Evolutionary conservation across 768 basidiomycete species (phyloP).

Genomic region (Sporobolomyces phaffii): DNA sequence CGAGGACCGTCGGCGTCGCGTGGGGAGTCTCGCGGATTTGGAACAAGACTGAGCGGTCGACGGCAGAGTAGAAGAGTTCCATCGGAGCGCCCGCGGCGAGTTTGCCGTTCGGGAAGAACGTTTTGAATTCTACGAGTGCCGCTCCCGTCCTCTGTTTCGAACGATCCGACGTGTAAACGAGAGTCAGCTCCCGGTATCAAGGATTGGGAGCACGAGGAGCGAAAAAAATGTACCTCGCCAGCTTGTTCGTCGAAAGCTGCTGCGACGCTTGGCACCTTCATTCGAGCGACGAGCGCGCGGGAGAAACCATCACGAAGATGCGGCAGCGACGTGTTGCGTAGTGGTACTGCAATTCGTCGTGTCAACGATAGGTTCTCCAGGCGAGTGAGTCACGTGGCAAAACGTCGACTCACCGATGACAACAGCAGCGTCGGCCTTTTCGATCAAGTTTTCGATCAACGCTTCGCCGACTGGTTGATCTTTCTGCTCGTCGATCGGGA

Average conservation of each 20-base stretch:
- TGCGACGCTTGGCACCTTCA: constrained; percentile 45
- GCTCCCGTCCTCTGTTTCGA: constrained; percentile 42
- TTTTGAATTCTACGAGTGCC: constrained; percentile 45
- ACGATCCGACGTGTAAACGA: background rate
- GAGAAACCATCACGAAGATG: constrained; percentile 50
- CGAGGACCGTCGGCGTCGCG: constrained; percentile 43
- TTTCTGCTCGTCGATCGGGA: constrained; percentile 27
- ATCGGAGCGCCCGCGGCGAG: constrained; percentile 46
- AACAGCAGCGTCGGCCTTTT: constrained; percentile 44
- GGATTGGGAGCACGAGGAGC: background rate
- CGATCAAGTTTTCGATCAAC: constrained; percentile 44
- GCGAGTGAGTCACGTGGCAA: no score
- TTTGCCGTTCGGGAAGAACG: constrained; percentile 45
- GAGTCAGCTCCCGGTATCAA: background rate
- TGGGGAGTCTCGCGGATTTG: constrained; percentile 41
- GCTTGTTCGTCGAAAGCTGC: constrained; percentile 41
- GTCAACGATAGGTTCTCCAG: no score
- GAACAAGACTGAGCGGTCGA: constrained; percentile 43
- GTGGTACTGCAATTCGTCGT: no score
- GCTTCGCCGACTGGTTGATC: constrained; percentile 42
- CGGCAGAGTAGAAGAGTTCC: constrained; percentile 41
- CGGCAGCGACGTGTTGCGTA: constrained; percentile 47
- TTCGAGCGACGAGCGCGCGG: constrained; percentile 46
- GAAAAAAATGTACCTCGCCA: constrained; percentile 42
- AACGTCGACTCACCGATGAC: constrained; percentile 45